Evolutionary conservation across 2,329 filamentous ascomycete species (phyloP).

Genomic region (Amauroascus verrucosus): DNA sequence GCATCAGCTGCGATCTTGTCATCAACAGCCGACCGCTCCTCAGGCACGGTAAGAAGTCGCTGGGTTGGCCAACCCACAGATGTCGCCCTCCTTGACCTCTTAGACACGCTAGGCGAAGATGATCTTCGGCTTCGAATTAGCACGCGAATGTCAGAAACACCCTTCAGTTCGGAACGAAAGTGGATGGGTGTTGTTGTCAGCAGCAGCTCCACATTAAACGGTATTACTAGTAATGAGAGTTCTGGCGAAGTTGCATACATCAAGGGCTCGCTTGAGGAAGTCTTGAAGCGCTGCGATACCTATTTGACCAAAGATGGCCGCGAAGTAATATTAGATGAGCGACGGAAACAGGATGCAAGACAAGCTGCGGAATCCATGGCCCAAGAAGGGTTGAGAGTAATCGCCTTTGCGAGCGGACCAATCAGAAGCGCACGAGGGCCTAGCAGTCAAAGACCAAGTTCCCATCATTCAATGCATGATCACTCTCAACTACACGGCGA

Average conservation of each 20-base stretch:
- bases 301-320: constrained; percentile 79
- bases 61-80: constrained; percentile 98
- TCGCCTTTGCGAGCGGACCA: constrained; percentile 83
- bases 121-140: constrained; percentile 81
- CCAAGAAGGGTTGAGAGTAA: constrained; percentile 73
- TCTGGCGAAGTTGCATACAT: constrained; percentile 81
- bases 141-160: constrained; percentile 71
- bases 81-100: constrained; percentile 86
- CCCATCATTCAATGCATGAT: constrained; percentile 17
- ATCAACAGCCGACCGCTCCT: constrained; percentile 57
- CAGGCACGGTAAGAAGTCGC: constrained; percentile 62
- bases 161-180: constrained; percentile 94
- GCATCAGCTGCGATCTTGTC: constrained; percentile 72
- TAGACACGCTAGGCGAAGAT: constrained; percentile 84
- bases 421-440: constrained; percentile 42
- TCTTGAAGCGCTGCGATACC: constrained; percentile 78
- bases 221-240: constrained; percentile 36
- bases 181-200: constrained; percentile 97
- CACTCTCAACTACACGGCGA: constrained; percentile 42
- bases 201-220: constrained; percentile 40
- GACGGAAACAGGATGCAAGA: constrained; percentile 61
- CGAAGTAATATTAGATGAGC: constrained; percentile 73
- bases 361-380: constrained; percentile 80
- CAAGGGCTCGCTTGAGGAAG: constrained; percentile 84
- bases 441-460: constrained; percentile 46